These are phyloP conservation scores for Pholiota microspora DNA, from an alignment of 768 basidiomycete genomes.

Conservation along the genomic window DNA sequence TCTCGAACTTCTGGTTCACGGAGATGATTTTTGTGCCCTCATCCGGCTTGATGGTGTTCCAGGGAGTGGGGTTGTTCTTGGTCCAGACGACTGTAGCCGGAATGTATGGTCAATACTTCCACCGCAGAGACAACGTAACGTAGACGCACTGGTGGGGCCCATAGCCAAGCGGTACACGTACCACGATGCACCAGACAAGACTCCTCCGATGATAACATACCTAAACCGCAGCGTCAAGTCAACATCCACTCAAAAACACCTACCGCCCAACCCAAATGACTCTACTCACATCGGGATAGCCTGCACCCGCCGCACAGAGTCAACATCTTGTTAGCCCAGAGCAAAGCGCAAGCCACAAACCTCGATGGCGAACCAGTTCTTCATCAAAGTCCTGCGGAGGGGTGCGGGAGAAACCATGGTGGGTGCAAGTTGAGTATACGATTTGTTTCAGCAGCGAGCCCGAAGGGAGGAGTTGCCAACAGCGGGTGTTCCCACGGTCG, in stretches of 20 bases:
- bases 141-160: conserved; percentile 49
- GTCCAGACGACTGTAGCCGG: conserved; percentile 49
- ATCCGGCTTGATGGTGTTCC: conserved; percentile 76
- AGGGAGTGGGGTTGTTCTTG: conserved; percentile 81
- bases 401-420: conserved; percentile 23
- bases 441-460: conserved; percentile 10
- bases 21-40: conserved; percentile 71
- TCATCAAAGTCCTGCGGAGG: conserved; percentile 45
- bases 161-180: conserved; percentile 66
- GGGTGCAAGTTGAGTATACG: conserved; percentile 13
- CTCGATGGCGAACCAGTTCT: conserved; percentile 76
- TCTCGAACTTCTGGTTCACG: conserved; percentile 74
- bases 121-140: background rate
- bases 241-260: no score
- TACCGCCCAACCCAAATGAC: conserved; percentile 1
- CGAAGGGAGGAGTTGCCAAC: conserved; percentile 4
- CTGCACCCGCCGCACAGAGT: conserved; percentile 21
- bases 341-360: conserved; percentile 31
- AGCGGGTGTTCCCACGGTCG: conserved; percentile 27
- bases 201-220: conserved; percentile 51
- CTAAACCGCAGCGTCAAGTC: conserved; percentile 20
- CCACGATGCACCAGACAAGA: conserved; percentile 59
- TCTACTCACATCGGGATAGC: conserved; percentile 50
- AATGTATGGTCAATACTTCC: background rate
- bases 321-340: conserved; percentile 1